Evolutionary conservation across 805 yeast genomes (phyloP), one percentile per base, ranked within the genome.

Genomic region (Helenozyma rhizophorensis): DNA sequence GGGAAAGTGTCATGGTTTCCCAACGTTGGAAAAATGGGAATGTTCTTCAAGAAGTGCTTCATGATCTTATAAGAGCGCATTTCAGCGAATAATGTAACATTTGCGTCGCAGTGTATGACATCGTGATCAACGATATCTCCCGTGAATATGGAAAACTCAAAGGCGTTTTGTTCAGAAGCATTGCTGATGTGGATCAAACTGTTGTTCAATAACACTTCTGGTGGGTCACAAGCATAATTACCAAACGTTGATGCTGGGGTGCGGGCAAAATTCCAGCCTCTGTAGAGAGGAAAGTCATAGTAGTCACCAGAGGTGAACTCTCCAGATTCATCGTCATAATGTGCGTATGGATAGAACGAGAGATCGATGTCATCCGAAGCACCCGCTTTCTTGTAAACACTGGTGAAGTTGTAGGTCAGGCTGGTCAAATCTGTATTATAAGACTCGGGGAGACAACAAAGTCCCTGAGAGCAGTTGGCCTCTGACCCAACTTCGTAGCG

Each of bases 1-100:
- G 89, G 88, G 64, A 71, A 81, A 19, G 79, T 73, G 49, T 81
- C 88, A 55, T 82, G 87, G 53, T 78, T 80, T 17, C 88, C 88
- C 47, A 81, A 58, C 14, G 74, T 76, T 9, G 85, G 70, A 50
- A 61, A 79, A 4, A 81, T 72, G 6, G 85, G 81, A 19, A 76
- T 53, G 32, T 72, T 62, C 13, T 67, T 60, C 36, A 80, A 65
- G 44, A 47, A 65, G 34, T 58, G 56, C 38, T 80, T 80, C 65
- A 80, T 63, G 38, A 78, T 70, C 11, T 65, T 72, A 27, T 82
- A 85, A 40, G 83, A 78, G 50, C 63, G 81, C 34, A 87, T 78
- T 34, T 83, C 94, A 7, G 81, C 80, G 7, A 70, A 84, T 6
- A 68, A 85, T 40, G 84, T 88, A 37, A 76, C 72, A 25, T 78